These are phyloP conservation scores for Rhodamnia rubescens DNA, from an alignment of 345 rosid genomes.

Conservation along the genomic window DNA sequence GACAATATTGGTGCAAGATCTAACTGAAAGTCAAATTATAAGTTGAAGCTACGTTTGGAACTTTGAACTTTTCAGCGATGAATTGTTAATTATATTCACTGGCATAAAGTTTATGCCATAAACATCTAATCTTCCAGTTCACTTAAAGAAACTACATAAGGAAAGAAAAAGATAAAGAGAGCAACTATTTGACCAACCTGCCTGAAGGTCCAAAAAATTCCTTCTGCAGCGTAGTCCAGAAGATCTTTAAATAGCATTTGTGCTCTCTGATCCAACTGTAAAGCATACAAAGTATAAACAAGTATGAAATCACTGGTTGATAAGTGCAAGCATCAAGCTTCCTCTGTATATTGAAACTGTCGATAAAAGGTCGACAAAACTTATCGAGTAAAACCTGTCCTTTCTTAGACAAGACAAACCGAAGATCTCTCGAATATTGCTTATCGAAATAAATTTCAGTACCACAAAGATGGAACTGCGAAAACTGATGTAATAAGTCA, in stretches of 20 bases:
- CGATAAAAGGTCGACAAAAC: not conserved
- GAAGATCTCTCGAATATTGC: not conserved
- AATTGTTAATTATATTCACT: not conserved
- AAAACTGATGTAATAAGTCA: not conserved
- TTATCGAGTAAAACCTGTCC: not conserved
- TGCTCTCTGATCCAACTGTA: slow-evolving; percentile 33
- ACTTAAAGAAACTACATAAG: not conserved
- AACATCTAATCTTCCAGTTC: not conserved
- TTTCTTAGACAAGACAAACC: not conserved
- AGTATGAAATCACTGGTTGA: not conserved
- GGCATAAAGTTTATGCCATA: too few relatives aligned
- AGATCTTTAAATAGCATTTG: slow-evolving; percentile 30
- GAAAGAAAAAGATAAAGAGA: not conserved
- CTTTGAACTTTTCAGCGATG: not conserved
- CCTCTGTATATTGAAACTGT: not conserved
- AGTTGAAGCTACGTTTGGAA: not conserved
- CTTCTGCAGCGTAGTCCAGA: slow-evolving; percentile 33
- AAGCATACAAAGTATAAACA: not conserved
- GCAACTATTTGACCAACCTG: slow-evolving; percentile 7
- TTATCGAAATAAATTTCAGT: not conserved
- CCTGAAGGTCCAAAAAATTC: slow-evolving; percentile 17
- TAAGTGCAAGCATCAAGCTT: not conserved
- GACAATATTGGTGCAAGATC: not conserved
- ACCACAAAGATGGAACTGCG: not conserved
- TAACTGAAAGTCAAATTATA: not conserved